Evolutionary conservation across 768 basidiomycete species (phyloP), one percentile per base, ranked within the genome.

Genomic region (Candolleomyces eurysporus): DNA sequence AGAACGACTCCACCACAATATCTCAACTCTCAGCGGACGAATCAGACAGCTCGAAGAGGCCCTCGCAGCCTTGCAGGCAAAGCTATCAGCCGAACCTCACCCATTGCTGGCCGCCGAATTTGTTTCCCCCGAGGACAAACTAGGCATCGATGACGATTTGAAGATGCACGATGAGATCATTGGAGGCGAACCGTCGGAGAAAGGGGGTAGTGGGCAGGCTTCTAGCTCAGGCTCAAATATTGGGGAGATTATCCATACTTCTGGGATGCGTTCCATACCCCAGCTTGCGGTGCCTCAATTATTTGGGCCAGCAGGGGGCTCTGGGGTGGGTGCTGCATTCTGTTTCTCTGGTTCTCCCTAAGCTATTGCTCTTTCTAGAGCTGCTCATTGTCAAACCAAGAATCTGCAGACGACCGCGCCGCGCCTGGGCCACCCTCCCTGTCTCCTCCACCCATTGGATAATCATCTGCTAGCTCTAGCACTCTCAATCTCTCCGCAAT

Each of bases 241-340:
- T 26, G 66, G 72, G 16, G 85, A 86, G 42, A 68, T 82, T 1
- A 75, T 85, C 40, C 84, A 87, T 60, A 75, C 82, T 0, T 84
- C 87, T 64, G 86, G 85, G 48, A 87, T 84, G 17, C 71, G 87
- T 56, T 82, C 83, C 30, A 85, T 87, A 60, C 79, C 81, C 17
- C 83, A 87, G 66, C 78, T 82, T 63, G 86, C 84, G 0, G 79
- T 83, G 52, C 81, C 84, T n/a, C 75, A 81, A 58, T 87, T 86
- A 68, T 86, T 86, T 76, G 86, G 86, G 1, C 85, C 84, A 2
- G 86, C 87, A 0, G 88, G 85, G 13, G 88, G 87, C 36, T 80
- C 82, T 52, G 87, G 89, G 79, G 88, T 89, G 64, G 61, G 85
- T 76, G 57, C 55, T 45, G 21, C 36, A 4, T 46, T 42, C 57